Percentiles rank a stretch among this genome's conserved stretches.
phyloP scores from a whole-genome alignment of 768 basidiomycete species.

The Trametes cingulata region DNA sequence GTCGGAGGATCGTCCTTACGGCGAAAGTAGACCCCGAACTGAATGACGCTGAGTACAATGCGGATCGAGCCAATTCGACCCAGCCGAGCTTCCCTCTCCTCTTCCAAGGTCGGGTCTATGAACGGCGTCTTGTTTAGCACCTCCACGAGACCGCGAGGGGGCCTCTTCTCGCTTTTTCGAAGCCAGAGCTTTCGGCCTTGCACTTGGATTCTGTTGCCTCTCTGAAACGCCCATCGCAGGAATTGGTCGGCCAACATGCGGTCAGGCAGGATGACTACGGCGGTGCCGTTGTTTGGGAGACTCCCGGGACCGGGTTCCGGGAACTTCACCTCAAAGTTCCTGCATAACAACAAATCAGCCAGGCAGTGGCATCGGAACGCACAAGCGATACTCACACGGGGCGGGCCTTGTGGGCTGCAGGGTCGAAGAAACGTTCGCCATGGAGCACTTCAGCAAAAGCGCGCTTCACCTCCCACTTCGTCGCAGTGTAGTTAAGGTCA shows the following conservation, averaged over 20 bases:
- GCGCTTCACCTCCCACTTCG: slow-evolving; percentile 55
- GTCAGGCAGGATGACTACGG: slow-evolving; percentile 34
- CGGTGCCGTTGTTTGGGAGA: slow-evolving; percentile 57
- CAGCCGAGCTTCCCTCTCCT: slow-evolving; percentile 36
- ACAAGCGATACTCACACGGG: not conserved
- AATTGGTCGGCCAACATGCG: slow-evolving; percentile 44
- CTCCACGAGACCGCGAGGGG: not conserved
- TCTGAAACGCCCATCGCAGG: slow-evolving; percentile 38
- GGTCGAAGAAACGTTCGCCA: slow-evolving; percentile 42
- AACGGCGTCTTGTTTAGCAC: slow-evolving; percentile 33
- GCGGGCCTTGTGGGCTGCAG: not conserved
- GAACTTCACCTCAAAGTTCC: slow-evolving; percentile 64
- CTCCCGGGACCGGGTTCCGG: slow-evolving; percentile 49
- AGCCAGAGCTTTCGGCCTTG: slow-evolving; percentile 21
- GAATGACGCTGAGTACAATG: slow-evolving; percentile 60
- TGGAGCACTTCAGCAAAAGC: slow-evolving; percentile 57
- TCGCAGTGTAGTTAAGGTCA: slow-evolving; percentile 39
- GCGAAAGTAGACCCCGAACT: slow-evolving; percentile 65
- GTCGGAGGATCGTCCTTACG: slow-evolving; percentile 12
- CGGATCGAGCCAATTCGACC: slow-evolving; percentile 37
- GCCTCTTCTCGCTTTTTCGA: not conserved
- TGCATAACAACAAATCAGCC: slow-evolving; percentile 31
- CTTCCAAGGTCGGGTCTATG: slow-evolving; percentile 30
- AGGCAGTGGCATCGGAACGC: not conserved
- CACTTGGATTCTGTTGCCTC: slow-evolving; percentile 30